phyloP scores from a whole-genome alignment of 352 stramenopile genomes.

The Pythium insidiosum region DNA sequence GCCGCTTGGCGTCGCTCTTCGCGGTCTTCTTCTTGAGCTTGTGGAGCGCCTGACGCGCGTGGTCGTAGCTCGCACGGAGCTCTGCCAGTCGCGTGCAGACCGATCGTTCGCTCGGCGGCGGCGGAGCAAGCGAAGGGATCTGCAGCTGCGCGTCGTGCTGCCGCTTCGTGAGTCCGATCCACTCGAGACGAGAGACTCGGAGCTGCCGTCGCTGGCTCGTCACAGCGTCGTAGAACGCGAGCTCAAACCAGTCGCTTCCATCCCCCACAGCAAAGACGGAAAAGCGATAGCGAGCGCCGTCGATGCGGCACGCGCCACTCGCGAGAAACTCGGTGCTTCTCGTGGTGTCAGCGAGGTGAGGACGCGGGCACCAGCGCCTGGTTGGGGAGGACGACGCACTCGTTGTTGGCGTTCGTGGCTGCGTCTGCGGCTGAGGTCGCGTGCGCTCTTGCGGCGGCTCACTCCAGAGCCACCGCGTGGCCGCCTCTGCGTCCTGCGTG shows the following conservation, averaged over 20 bases:
- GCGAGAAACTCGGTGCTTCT: not conserved
- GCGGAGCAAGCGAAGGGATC: conserved; percentile 24
- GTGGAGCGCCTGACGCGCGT: conserved; percentile 6
- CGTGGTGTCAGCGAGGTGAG: conserved; percentile 2
- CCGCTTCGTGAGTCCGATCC: conserved; percentile 31
- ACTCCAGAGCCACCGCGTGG: conserved; percentile 8
- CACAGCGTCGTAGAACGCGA: conserved; percentile 32
- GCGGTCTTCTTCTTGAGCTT: conserved; percentile 19
- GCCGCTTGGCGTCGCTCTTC: conserved; percentile 21
- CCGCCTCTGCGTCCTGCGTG: conserved; percentile 6
- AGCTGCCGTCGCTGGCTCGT: conserved; percentile 9
- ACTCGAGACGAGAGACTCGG: conserved; percentile 26
- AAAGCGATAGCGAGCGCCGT: not conserved
- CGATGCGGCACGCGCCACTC: conserved; percentile 5
- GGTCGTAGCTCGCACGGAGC: not conserved
- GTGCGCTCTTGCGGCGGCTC: conserved; percentile 9
- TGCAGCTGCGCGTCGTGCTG: conserved; percentile 28
- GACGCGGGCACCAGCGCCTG: no score
- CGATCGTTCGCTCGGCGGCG: conserved; percentile 1
- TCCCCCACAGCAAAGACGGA: conserved; percentile 7
- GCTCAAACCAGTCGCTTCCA: conserved; percentile 14
- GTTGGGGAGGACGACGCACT: conserved; percentile 1
- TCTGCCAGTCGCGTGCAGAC: conserved; percentile 7
- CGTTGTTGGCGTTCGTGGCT: not conserved
- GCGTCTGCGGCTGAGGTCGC: not conserved